Conservation (phyloP, 768 basidiomycete species). For the Pleurotus tuoliensis region DNA sequence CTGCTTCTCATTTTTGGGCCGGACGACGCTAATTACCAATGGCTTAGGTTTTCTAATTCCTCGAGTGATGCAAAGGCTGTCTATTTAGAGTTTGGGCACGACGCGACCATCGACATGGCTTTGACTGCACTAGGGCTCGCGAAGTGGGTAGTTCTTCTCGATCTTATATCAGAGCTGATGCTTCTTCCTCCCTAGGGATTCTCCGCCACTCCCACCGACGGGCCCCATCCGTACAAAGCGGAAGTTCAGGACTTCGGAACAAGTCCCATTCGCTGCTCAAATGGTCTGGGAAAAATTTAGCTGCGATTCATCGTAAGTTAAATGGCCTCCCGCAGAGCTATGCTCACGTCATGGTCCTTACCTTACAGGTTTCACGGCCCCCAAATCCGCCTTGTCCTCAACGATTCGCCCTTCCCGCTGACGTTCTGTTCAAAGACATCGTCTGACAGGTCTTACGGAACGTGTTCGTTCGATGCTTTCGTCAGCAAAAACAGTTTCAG, state of each 20-base stretch:
- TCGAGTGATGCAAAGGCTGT: slow-evolving; percentile 27
- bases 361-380: slow-evolving; percentile 24
- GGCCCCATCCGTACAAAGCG: slow-evolving; percentile 23
- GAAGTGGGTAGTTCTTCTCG: slow-evolving; percentile 19
- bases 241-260: slow-evolving; percentile 33
- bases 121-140: slow-evolving; percentile 34
- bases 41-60: slow-evolving; percentile 27
- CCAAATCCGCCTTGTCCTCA: slow-evolving; percentile 38
- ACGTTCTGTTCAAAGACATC: slow-evolving; percentile 26
- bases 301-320: slow-evolving; percentile 28
- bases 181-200: slow-evolving; percentile 23
- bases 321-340: background rate
- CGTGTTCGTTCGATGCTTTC: slow-evolving; percentile 34
- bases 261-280: slow-evolving; percentile 39
- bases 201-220: slow-evolving; percentile 20
- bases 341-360: background rate
- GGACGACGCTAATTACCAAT: background rate
- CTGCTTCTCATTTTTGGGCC: background rate
- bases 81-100: slow-evolving; percentile 41
- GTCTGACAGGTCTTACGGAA: slow-evolving; percentile 27
- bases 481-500: slow-evolving; percentile 22
- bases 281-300: slow-evolving; percentile 41
- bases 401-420: slow-evolving; percentile 35
- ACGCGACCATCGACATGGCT: slow-evolving; percentile 34
- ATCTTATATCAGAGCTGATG: background rate